These are phyloP conservation scores for Nigrospora sphaerica DNA, from an alignment of 2,329 filamentous ascomycete genomes.

Conservation along the genomic window DNA sequence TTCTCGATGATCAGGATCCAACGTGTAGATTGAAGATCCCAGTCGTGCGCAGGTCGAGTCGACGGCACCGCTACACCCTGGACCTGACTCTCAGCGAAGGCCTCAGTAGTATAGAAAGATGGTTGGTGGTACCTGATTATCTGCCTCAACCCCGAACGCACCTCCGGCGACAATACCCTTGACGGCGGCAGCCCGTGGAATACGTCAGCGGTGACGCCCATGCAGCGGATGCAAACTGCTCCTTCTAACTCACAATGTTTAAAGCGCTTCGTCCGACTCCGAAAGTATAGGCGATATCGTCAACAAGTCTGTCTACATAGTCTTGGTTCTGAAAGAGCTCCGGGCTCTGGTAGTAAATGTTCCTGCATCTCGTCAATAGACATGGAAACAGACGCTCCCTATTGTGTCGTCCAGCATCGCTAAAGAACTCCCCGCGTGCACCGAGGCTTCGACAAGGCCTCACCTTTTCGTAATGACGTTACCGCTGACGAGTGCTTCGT, in stretches of 20 bases:
- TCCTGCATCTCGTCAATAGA: conserved; percentile 38
- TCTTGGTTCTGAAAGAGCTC: conserved; percentile 63
- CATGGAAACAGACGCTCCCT: not conserved
- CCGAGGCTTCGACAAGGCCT: too few relatives aligned
- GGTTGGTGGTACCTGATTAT: conserved; percentile 20
- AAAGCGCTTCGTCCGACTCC: conserved; percentile 55
- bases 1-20: conserved; percentile 77
- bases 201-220: not conserved
- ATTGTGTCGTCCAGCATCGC: too few relatives aligned
- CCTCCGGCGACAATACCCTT: conserved; percentile 63
- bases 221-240: too few relatives aligned
- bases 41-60: conserved; percentile 13
- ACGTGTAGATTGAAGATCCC: conserved; percentile 41
- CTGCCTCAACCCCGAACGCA: conserved; percentile 16
- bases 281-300: conserved; percentile 67
- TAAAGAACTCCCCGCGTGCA: too few relatives aligned
- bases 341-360: conserved; percentile 73
- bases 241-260: conserved; percentile 53
- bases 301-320: conserved; percentile 64
- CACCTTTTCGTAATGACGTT: conserved; percentile 56
- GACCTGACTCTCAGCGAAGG: too few relatives aligned
- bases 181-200: conserved; percentile 56
- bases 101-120: too few relatives aligned
- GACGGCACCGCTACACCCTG: too few relatives aligned
- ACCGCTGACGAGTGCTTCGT: conserved; percentile 49